These are phyloP conservation scores for Termitomyces titanicus DNA, from an alignment of 768 basidiomycete genomes.

Conservation along the genomic window DNA sequence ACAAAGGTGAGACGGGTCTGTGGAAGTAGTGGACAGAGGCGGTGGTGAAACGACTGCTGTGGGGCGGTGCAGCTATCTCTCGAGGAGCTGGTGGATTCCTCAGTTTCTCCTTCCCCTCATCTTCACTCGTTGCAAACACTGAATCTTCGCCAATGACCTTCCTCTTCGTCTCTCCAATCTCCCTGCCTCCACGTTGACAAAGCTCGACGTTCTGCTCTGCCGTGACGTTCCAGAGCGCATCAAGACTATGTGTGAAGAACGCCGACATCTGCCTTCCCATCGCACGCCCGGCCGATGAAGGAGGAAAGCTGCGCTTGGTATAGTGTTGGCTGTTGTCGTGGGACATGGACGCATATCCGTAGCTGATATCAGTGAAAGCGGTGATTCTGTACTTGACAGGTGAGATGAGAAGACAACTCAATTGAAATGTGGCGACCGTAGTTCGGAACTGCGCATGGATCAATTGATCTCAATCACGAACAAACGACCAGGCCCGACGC, in stretches of 20 bases:
- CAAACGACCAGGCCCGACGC: too few species aligned
- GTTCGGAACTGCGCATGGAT: too few species aligned
- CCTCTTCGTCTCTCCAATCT: neutral
- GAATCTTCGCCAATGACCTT: neutral
- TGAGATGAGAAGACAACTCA: too few species aligned
- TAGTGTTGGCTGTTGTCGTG: neutral
- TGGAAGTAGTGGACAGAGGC: slow-evolving; percentile 3
- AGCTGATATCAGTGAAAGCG: too few species aligned
- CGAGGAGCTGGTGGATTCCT: neutral
- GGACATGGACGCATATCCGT: slow-evolving; percentile 27
- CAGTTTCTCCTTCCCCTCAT: slow-evolving; percentile 1
- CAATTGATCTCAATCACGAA: too few species aligned
- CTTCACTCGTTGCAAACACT: neutral
- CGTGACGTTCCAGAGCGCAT: too few species aligned
- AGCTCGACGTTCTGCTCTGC: neutral
- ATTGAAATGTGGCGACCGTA: too few species aligned
- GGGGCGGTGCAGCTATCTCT: neutral
- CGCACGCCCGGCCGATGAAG: neutral
- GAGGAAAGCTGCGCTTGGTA: neutral
- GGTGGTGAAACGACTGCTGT: slow-evolving; percentile 8
- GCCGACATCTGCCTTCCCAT: neutral
- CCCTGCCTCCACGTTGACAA: too few species aligned
- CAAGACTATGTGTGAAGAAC: too few species aligned
- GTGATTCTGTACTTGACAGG: too few species aligned
- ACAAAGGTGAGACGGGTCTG: slow-evolving; percentile 19